phyloP scores from a whole-genome alignment of 2,329 filamentous ascomycete species.

The Claviceps sp. region DNA sequence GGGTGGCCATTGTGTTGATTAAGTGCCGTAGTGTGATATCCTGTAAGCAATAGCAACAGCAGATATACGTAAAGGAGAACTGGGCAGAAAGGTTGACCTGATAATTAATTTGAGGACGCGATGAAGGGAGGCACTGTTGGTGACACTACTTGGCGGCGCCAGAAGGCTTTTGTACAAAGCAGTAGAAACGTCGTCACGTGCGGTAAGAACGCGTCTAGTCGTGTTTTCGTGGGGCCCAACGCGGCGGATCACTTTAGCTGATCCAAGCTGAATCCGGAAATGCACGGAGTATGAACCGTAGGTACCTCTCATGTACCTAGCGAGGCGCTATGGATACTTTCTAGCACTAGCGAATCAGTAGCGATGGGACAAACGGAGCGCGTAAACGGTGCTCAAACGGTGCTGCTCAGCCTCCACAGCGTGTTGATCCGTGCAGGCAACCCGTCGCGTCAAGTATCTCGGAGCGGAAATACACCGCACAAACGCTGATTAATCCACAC shows the following conservation, averaged over 20 bases:
- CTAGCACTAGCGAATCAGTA: not conserved
- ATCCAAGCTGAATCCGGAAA: not conserved
- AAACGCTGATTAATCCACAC: too few relatives aligned
- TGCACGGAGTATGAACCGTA: too few relatives aligned
- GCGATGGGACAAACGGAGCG: not conserved
- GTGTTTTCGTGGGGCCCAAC: conserved; percentile 13
- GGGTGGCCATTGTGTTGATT: conserved; percentile 52
- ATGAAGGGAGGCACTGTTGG: conserved; percentile 13
- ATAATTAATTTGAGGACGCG: conserved; percentile 15
- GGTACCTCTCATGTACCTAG: too few relatives aligned
- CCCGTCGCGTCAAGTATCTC: conserved; percentile 9
- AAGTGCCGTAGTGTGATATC: conserved; percentile 5
- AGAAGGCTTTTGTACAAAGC: conserved; percentile 25
- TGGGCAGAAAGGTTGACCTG: conserved; percentile 11
- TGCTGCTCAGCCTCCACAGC: too few relatives aligned
- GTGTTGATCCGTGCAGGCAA: conserved; percentile 10
- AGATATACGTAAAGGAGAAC: conserved; percentile 7
- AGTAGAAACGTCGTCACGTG: conserved; percentile 25
- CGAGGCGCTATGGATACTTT: not conserved
- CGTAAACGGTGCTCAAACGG: too few relatives aligned
- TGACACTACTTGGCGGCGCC: conserved; percentile 14
- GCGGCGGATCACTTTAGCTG: conserved; percentile 13
- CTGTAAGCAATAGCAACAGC: conserved; percentile 8
- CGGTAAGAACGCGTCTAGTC: conserved; percentile 19
- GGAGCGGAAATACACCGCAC: not conserved